Percentiles rank a stretch among this genome's conserved stretches.
Evolutionary conservation across 139 green algal genomes (phyloP).

Genomic region (Chlamydomonas asymmetrica): DNA sequence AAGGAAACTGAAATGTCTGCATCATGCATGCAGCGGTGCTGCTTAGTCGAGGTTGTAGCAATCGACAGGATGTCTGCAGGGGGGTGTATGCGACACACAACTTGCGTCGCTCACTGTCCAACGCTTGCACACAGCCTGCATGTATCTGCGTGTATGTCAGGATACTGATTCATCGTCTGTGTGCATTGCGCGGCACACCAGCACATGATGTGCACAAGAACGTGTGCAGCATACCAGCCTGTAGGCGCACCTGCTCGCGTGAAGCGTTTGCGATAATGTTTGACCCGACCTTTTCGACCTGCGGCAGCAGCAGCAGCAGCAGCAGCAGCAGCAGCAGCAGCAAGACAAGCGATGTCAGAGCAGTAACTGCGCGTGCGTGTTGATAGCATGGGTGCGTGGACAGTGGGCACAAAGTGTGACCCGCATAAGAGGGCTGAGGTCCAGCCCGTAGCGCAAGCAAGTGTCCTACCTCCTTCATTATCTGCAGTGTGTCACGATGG

Average conservation of each 20-base stretch:
- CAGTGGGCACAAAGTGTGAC: background rate
- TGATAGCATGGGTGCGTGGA: background rate
- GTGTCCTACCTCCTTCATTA: slow-evolving; percentile 34
- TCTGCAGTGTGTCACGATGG: slow-evolving; percentile 25
- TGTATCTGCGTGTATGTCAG: background rate
- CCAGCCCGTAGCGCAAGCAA: background rate
- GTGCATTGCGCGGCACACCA: background rate
- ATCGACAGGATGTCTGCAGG: background rate
- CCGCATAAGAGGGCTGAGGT: background rate
- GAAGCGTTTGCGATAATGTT: slow-evolving; percentile 82
- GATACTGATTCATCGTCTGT: background rate
- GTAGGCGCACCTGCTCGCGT: slow-evolving; percentile 62
- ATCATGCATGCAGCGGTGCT: no score
- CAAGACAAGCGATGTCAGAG: background rate
- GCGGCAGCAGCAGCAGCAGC: background rate
- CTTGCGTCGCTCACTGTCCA: background rate
- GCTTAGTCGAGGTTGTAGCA: no score
- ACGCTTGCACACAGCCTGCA: background rate
- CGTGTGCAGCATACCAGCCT: no score
- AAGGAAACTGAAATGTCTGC: no score
- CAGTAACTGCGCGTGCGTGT: background rate
- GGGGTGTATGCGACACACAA: background rate
- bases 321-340: background rate
- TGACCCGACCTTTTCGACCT: slow-evolving; percentile 87
- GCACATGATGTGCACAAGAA: slow-evolving; percentile 1